Conservation (phyloP, 345 rosid species). For the Litchi chinensis region DNA sequence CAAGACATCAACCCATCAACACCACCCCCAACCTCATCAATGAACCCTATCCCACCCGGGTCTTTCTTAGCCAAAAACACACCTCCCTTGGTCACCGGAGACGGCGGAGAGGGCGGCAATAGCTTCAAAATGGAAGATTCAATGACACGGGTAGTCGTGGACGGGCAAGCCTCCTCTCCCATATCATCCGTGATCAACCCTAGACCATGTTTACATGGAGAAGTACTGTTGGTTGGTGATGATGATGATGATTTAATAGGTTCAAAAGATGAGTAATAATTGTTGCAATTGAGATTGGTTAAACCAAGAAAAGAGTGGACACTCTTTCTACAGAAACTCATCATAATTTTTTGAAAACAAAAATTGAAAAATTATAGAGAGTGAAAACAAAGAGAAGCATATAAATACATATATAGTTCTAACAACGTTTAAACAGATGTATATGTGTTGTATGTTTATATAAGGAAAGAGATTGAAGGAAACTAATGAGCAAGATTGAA, state of each 20-base stretch:
- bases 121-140: constrained; percentile 31
- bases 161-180: constrained; percentile 17
- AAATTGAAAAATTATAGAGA: neutral
- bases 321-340: constrained; percentile 54
- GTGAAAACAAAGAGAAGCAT: neutral
- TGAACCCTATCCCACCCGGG: constrained; percentile 40
- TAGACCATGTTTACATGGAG: constrained; percentile 19
- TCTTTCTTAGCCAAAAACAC: constrained; percentile 33
- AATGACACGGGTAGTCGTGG: constrained; percentile 34
- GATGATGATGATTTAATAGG: neutral
- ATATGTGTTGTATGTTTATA: neutral
- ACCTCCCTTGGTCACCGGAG: neutral
- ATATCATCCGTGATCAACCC: constrained; percentile 36
- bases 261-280: neutral
- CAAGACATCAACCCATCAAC: constrained; percentile 66
- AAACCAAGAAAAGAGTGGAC: constrained; percentile 46
- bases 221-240: neutral
- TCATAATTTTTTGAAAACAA: constrained; percentile 27
- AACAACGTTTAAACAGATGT: no score
- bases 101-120: neutral
- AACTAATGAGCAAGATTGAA: no score
- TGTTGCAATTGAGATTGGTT: constrained; percentile 3
- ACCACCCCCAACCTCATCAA: constrained; percentile 51
- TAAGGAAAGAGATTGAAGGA: neutral
- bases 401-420: neutral